Conservation (phyloP, 441 rosid genomes). For the Adansonia madagascariensis region DNA sequence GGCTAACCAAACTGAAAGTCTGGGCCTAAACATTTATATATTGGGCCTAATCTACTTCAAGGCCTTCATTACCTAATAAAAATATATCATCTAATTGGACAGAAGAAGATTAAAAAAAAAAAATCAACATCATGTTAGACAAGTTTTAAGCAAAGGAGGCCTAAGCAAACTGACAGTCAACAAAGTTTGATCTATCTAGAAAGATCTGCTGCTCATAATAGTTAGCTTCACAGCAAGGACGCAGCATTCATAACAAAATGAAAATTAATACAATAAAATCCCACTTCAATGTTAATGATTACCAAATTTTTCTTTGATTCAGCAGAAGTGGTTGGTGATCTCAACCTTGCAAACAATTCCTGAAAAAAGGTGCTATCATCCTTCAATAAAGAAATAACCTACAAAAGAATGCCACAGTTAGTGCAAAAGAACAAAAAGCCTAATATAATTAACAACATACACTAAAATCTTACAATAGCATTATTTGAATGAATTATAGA, state of each 20-base stretch:
- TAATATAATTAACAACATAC: constrained; percentile 10
- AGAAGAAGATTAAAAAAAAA: not conserved
- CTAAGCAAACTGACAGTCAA: not conserved
- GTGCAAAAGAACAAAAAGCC: constrained; percentile 21
- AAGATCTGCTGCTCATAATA: not conserved
- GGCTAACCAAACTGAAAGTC: not conserved
- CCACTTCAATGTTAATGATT: constrained; percentile 29
- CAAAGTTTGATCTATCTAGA: not conserved
- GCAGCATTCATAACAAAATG: not conserved
- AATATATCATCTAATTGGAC: not conserved
- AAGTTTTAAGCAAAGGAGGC: not conserved
- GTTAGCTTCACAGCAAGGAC: not conserved
- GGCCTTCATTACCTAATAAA: constrained; percentile 7
- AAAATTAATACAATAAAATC: not conserved
- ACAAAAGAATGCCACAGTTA: constrained; percentile 34
- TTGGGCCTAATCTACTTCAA: not conserved
- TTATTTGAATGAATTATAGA: constrained; percentile 92
- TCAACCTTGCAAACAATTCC: constrained; percentile 87
- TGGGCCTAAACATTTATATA: not conserved
- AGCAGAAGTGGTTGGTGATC: constrained; percentile 64
- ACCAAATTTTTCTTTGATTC: constrained; percentile 97
- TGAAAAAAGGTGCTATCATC: constrained; percentile 94
- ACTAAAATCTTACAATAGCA: constrained; percentile 73
- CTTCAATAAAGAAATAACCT: constrained; percentile 94
- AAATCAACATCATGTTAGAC: not conserved